Evolutionary conservation across 352 stramenopile species (phyloP).

Genomic region (Globisporangium yorkense): DNA sequence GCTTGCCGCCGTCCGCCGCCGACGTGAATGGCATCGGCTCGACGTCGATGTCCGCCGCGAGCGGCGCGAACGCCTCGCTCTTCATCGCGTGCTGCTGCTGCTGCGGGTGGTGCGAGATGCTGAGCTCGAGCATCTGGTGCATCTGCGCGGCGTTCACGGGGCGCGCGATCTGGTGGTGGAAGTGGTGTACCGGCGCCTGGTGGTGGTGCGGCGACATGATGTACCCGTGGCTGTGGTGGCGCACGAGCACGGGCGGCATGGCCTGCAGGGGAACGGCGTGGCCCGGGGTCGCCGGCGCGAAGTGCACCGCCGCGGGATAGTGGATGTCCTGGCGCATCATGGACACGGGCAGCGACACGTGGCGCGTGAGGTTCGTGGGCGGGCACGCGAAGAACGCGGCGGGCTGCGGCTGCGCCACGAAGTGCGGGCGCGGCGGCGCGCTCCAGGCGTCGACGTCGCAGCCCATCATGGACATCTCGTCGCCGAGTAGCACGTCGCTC

Average conservation of each 20-base stretch:
- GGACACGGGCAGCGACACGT: conserved; percentile 55
- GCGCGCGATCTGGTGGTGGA: conserved; percentile 25
- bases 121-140: conserved; percentile 54
- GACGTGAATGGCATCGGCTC: conserved; percentile 63
- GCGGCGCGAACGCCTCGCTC: conserved; percentile 18
- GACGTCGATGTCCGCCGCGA: conserved; percentile 32
- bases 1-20: conserved; percentile 19
- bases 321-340: conserved; percentile 34
- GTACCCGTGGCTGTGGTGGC: conserved; percentile 67
- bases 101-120: conserved; percentile 32
- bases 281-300: conserved; percentile 14
- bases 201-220: conserved; percentile 29
- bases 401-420: conserved; percentile 16
- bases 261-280: conserved; percentile 16
- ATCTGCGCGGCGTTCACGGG: conserved; percentile 44
- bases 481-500: conserved; percentile 51
- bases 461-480: conserved; percentile 65
- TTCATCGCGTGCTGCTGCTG: conserved; percentile 35
- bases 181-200: conserved; percentile 13
- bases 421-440: conserved; percentile 20
- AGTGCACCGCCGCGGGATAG: conserved; percentile 18
- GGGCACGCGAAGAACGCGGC: conserved; percentile 32
- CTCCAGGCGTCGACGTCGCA: conserved; percentile 56
- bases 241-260: conserved; percentile 45
- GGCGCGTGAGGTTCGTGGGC: conserved; percentile 55